Base-by-base conservation (phyloP, 352 stramenopile species). In the Pythium plurisporium region DNA sequence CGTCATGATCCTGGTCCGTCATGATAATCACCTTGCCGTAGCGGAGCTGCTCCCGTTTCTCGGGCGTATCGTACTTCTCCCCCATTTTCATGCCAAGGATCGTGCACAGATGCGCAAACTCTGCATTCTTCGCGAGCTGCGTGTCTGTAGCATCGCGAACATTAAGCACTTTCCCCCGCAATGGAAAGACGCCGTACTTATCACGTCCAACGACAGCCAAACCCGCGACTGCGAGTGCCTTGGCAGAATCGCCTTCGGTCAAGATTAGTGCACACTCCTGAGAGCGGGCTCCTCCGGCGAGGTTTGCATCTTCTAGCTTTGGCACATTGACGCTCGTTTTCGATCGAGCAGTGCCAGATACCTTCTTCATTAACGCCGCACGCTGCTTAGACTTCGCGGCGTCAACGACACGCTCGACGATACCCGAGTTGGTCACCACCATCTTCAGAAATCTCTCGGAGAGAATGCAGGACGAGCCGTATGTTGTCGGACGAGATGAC, bases 21-120 rank as follows among this genome's bases (percentile, higher is more conserved):
- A 99, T 99, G 64, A 99, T 97, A 72, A 99, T 96, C 31, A 99
- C 76, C 57, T 97, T 96, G n/a, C 98, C 98, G 64, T 99, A 99
- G 20, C 98, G 91, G 37, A 99, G 78, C 26, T 82, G 85, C 56
- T 76, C 59, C 14, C 82, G 71, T 55, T 97, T 97, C 47, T 98
- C 92, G 26, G 87, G 82, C 48, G 81, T 91, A 52, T 89, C 79
- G 77, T 99, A 99, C 11, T 75, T 78, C 22, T 90, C 87, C 27
- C 94, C 93, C 77, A 98, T 98, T 52, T 98, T 98, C 19, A 99
- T 76, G 19, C 97, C 97, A 52, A 99, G 85, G 55, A 99, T 99
- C 50, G 95, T 96, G 45, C 97, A 95, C 36, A 99, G 64, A 64
- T 98, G 96, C 43, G 94, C 86, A 63, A 98, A 95, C 74, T 98